Base-by-base conservation (phyloP, 2,329 filamentous ascomycete species). In the Hypoxylon sp. region DNA sequence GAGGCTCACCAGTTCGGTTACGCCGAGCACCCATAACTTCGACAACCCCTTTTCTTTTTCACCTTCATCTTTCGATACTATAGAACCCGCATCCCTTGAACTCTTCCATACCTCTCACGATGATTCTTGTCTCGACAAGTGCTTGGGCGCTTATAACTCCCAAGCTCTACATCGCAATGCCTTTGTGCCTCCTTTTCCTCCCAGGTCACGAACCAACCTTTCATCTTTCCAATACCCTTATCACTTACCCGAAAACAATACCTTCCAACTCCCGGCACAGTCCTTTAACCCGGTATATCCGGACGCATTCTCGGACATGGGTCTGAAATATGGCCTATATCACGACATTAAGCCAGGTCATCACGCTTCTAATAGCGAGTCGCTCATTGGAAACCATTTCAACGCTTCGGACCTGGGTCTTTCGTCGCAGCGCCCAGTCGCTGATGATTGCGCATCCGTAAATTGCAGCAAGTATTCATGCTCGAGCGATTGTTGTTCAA, bases 401-500 rank as follows among this genome's bases (percentile, higher is more conserved):
- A 59, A 63, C 13, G n/a, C 68, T 31, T 59, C 69, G 10, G 71
- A 74, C 46, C 46, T 74, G 11, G 66, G 69, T 5, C n/a, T 52
- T 17, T 31, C 58, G 24, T 37, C 64, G 14, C 63, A 71, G 44
- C 35, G 39, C 26, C 47, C 58, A 1, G 60, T 67, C 17, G 60
- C 64, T 46, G 71, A 77, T 31, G 73, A 76, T 37, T 66, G 67
- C 33, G 70, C 59, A 9, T 76, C 74, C 1, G 61, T 73, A 14
- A 73, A 70, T 42, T 74, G 71, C 33, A 74, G 74, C 35, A 69
- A 72, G 55, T 60, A 69, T 37, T 76, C 75, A 22, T 76, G 73
- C 52, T 72, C 71, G 10, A 71, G 64, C 35, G 62, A 70, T 14
- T 74, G 73, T 33, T 75, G 74, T 13, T 74, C 73, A 14, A 65